Conservation (phyloP, 2,329 filamentous ascomycete genomes). For the Penicillium occitanis region DNA sequence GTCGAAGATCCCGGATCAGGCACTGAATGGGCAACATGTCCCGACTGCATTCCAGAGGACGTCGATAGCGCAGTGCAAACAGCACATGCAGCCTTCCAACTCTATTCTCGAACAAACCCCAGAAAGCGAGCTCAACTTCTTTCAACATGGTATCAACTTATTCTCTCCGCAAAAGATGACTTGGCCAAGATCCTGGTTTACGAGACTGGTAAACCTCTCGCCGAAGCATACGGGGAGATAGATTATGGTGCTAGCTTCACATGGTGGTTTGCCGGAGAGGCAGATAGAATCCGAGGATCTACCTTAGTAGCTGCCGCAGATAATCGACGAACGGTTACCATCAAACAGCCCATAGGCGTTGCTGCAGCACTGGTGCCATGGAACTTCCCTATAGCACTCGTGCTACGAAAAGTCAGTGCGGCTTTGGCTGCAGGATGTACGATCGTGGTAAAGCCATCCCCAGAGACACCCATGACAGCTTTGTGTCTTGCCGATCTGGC, state of each 20-base stretch:
- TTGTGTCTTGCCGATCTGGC: conserved; percentile 56
- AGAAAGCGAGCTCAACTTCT: conserved; percentile 62
- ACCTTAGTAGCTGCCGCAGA: conserved; percentile 58
- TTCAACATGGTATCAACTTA: conserved; percentile 64
- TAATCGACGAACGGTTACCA: conserved; percentile 64
- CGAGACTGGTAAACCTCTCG: conserved; percentile 60
- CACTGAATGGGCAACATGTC: conserved; percentile 52
- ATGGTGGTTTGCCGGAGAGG: conserved; percentile 62
- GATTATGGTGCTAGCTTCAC: conserved; percentile 57
- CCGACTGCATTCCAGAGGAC: conserved; percentile 56
- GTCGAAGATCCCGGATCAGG: conserved; percentile 56
- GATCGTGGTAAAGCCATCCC: conserved; percentile 71
- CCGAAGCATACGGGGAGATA: conserved; percentile 56
- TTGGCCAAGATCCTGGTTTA: conserved; percentile 63
- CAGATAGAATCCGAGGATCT: conserved; percentile 63
- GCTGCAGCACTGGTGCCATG: conserved; percentile 68
- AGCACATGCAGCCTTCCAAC: conserved; percentile 61
- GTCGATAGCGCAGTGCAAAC: conserved; percentile 61
- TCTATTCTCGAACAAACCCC: conserved; percentile 61
- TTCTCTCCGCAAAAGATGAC: conserved; percentile 62
- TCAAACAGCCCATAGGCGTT: conserved; percentile 74
- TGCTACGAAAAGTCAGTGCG: conserved; percentile 65
- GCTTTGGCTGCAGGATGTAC: conserved; percentile 71
- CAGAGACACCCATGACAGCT: conserved; percentile 63
- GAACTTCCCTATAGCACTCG: conserved; percentile 70